A percentile compares a stretch with the other conserved stretches of the same genome.
Evolutionary conservation across 2,329 filamentous ascomycete species (phyloP).

Genomic region (Graphiopsis chlorocephala): DNA sequence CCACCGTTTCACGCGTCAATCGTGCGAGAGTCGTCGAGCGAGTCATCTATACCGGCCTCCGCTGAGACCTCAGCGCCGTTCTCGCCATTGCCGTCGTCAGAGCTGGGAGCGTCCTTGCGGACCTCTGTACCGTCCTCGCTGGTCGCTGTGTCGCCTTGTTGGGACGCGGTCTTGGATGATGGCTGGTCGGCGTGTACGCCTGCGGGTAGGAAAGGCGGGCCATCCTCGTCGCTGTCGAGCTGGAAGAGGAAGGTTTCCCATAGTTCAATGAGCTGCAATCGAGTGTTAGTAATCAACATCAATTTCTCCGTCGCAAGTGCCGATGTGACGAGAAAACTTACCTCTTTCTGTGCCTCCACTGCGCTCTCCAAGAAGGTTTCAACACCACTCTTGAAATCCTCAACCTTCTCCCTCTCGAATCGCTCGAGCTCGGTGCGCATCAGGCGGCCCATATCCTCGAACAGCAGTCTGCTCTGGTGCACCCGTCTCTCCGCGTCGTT

Average conservation of each 20-base stretch:
- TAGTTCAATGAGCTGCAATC: conserved; percentile 69
- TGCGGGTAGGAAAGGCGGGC: conserved; percentile 34
- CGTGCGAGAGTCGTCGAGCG: not conserved
- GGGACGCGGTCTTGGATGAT: not conserved
- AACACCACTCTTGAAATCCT: conserved; percentile 97
- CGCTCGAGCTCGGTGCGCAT: conserved; percentile 89
- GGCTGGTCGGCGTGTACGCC: conserved; percentile 26
- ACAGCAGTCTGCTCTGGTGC: conserved; percentile 82
- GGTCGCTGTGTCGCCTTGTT: not conserved
- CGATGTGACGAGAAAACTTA: conserved; percentile 43
- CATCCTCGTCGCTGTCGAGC: conserved; percentile 89
- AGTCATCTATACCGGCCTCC: not conserved
- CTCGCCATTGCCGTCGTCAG: not conserved
- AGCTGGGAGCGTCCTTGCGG: not conserved
- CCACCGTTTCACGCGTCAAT: not conserved
- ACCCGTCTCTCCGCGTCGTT: conserved; percentile 92
- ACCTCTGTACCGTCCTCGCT: not conserved
- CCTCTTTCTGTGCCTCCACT: conserved; percentile 98
- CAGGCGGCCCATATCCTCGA: conserved; percentile 94
- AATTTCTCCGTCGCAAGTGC: conserved; percentile 13
- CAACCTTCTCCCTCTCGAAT: conserved; percentile 96
- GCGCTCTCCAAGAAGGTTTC: conserved; percentile 97
- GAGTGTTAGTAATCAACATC: conserved; percentile 22
- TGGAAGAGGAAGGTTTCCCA: conserved; percentile 99
- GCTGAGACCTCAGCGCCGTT: not conserved